Percentiles rank a stretch among this genome's conserved stretches.
phyloP scores from a whole-genome alignment of 257 asterid species.

The Marsdenia floribunda region DNA sequence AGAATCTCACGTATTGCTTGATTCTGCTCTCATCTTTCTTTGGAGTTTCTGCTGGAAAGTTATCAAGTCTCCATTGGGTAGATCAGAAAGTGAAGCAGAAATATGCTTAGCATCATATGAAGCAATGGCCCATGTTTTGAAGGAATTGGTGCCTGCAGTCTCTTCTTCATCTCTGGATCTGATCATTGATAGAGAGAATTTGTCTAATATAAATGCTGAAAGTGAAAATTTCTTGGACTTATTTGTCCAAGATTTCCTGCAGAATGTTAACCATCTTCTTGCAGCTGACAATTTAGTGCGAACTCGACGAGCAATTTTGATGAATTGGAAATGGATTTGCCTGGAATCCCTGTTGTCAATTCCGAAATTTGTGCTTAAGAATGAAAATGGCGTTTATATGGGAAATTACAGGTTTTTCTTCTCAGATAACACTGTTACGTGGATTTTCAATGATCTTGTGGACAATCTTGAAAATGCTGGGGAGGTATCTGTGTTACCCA shows the following conservation, averaged over 20 bases:
- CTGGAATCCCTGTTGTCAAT: slow-evolving; percentile 60
- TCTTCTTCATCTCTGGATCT: slow-evolving; percentile 51
- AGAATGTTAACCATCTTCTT: slow-evolving; percentile 49
- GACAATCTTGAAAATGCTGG: slow-evolving; percentile 92
- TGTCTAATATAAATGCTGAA: slow-evolving; percentile 33
- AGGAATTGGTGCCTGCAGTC: slow-evolving; percentile 39
- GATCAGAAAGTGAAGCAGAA: slow-evolving; percentile 83
- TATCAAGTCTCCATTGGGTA: slow-evolving; percentile 44
- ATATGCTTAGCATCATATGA: slow-evolving; percentile 71
- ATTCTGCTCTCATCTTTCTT: slow-evolving; percentile 49
- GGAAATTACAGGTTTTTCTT: slow-evolving; percentile 32
- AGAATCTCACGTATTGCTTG: slow-evolving; percentile 34
- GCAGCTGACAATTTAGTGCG: slow-evolving; percentile 59
- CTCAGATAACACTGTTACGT: slow-evolving; percentile 40
- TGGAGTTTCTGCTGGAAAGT: slow-evolving; percentile 81
- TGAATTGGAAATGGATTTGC: slow-evolving; percentile 93
- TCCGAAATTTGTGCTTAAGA: slow-evolving; percentile 41
- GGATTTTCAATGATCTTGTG: slow-evolving; percentile 64
- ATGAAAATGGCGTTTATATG: slow-evolving; percentile 35
- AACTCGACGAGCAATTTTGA: slow-evolving; percentile 71
- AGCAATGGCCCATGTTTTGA: slow-evolving; percentile 61
- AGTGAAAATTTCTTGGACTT: slow-evolving; percentile 44
- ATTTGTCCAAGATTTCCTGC: slow-evolving; percentile 51
- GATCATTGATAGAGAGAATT: slow-evolving; percentile 27
- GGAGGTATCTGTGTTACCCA: slow-evolving; percentile 68